These are phyloP conservation scores for Saprolegnia diclina DNA, from an alignment of 352 stramenopile species.

Conservation along the genomic window DNA sequence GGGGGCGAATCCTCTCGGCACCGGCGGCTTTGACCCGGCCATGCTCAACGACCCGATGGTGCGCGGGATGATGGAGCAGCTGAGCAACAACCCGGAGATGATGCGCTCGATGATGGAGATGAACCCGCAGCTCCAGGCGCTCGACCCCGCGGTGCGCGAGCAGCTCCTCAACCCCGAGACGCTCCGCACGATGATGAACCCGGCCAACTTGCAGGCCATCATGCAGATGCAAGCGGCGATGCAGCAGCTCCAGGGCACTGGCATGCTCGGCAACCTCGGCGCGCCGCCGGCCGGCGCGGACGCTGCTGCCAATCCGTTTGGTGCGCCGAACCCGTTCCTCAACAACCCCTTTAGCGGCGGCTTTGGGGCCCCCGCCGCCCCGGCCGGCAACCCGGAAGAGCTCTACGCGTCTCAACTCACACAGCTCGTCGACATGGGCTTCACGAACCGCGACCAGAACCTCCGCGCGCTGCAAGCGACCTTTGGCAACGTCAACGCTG, in stretches of 20 bases:
- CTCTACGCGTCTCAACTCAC: slow-evolving; percentile 81
- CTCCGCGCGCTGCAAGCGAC: slow-evolving; percentile 80
- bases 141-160: slow-evolving; percentile 85
- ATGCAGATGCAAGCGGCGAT: slow-evolving; percentile 88
- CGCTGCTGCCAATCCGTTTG: neutral
- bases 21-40: slow-evolving; percentile 36
- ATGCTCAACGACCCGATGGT: slow-evolving; percentile 86
- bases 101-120: slow-evolving; percentile 85
- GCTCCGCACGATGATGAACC: slow-evolving; percentile 80
- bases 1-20: slow-evolving; percentile 15
- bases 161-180: slow-evolving; percentile 88
- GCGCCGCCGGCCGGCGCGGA: neutral
- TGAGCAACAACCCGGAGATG: slow-evolving; percentile 70
- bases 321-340: slow-evolving; percentile 5
- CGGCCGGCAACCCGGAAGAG: slow-evolving; percentile 68
- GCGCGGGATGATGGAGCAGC: slow-evolving; percentile 72
- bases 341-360: slow-evolving; percentile 33
- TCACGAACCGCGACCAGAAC: slow-evolving; percentile 85
- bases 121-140: slow-evolving; percentile 85
- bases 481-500: slow-evolving; percentile 83
- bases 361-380: slow-evolving; percentile 29
- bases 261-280: slow-evolving; percentile 40
- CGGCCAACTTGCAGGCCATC: slow-evolving; percentile 87
- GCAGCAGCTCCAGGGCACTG: slow-evolving; percentile 67
- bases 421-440: slow-evolving; percentile 90